Evolutionary conservation across 2,329 filamentous ascomycete genomes (phyloP), one percentile per base, ranked within the genome.

Genomic region (Mollisia scopiformis): DNA sequence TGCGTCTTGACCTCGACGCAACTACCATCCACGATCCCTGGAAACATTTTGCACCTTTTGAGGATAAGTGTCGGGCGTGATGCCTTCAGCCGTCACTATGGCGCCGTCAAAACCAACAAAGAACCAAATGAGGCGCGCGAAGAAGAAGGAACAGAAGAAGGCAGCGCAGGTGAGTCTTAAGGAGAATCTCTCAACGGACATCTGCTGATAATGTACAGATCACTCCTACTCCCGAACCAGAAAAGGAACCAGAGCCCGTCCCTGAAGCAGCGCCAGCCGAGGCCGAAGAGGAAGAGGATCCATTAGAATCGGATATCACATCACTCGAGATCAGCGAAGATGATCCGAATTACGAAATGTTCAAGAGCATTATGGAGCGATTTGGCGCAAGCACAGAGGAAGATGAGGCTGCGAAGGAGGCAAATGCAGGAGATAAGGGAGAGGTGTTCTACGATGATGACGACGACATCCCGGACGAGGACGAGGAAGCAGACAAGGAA

Each of bases 111-210:
- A 94, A 80, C 88, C 90, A 81, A 93, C 90, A 75, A 98, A 97
- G 82, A 97, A 97, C 78, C 92, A 96, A 78, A 89, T 93, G 81
- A 87, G 93, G 75, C 88, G 94, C 75, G 91, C 92, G 52, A 93
- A 94, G 82, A 97, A 95, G 85, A 97, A 97, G 88, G 90, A 92
- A 71, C 87, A 92, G 74, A 96, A 96, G 80, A 88, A 88, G 72
- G 77, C 85, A 68, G 79, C 84, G 75, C 79, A 87, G 70, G 85
- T 86, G 57, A 65, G 75, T 67, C 28, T 27, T 2, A 10, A 25
- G 19, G 8, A 11, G 2, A 19, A 19, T 46, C 1, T 28, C 16
- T 51, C 1, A 19, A 28, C 25, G n/a, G 37, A n/a, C 19, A 19
- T 7, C n/a, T 50, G 30, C 60, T 65, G n/a, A 76, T 59, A 62